A percentile compares a stretch with the other conserved stretches of the same genome.
These are phyloP conservation scores for Aulographum hederae DNA, from an alignment of 2,329 filamentous ascomycete species.

Conservation along the genomic window DNA sequence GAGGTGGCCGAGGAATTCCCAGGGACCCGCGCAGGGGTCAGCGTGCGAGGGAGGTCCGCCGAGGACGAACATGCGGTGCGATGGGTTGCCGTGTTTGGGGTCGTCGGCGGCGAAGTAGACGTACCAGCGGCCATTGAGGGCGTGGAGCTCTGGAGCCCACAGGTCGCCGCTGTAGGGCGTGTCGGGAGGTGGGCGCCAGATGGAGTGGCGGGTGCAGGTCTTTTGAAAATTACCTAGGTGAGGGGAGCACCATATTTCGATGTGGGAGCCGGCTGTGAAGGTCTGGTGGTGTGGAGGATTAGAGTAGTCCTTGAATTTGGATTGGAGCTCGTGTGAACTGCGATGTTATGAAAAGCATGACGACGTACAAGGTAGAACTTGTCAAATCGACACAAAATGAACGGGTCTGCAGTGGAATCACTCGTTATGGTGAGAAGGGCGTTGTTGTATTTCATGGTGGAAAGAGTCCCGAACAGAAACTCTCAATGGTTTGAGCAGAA, in stretches of 20 bases:
- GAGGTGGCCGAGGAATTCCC: constrained; percentile 24
- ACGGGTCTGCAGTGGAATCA: constrained; percentile 24
- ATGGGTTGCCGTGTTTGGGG: constrained; percentile 22
- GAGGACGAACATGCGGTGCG: constrained; percentile 27
- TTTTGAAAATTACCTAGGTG: constrained; percentile 21
- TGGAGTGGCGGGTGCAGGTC: constrained; percentile 17
- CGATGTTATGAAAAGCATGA: background rate
- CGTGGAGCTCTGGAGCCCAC: constrained; percentile 39
- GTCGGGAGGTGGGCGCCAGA: constrained; percentile 25
- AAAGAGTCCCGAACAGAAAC: too few relatives aligned
- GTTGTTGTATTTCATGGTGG: too few relatives aligned
- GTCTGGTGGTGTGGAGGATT: too few relatives aligned
- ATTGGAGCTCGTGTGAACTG: background rate
- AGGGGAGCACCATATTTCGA: constrained; percentile 25
- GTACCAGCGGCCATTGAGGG: constrained; percentile 32
- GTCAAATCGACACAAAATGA: constrained; percentile 21
- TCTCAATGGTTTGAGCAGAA: too few relatives aligned
- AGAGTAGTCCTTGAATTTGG: too few relatives aligned
- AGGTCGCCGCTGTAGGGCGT: constrained; percentile 26
- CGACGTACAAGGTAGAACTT: constrained; percentile 23
- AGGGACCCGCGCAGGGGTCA: constrained; percentile 13
- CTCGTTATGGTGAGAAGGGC: constrained; percentile 23
- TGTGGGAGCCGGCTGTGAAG: constrained; percentile 24
- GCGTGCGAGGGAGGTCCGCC: constrained; percentile 17
- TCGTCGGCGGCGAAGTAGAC: constrained; percentile 29